phyloP scores from a whole-genome alignment of 768 basidiomycete genomes.

The Tylopilus cervinicoccineus region DNA sequence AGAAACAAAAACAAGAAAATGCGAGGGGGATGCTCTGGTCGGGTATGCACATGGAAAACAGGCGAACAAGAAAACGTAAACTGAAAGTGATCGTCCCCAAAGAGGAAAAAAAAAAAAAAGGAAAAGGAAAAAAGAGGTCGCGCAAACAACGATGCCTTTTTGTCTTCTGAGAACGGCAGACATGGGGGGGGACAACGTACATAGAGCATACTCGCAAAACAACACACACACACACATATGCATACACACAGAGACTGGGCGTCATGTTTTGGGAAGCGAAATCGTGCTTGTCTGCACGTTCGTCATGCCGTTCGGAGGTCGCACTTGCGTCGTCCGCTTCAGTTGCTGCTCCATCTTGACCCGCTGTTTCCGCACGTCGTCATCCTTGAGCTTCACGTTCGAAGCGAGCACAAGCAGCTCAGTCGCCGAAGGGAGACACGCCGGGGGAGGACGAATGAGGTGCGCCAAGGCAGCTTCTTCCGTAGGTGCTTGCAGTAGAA shows the following conservation, averaged over 20 bases:
- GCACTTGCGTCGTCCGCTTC: constrained; percentile 51
- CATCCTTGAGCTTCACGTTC: constrained; percentile 73
- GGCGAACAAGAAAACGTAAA: constrained; percentile 4
- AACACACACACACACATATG: constrained; percentile 1
- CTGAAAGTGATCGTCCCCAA: neutral
- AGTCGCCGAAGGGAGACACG: constrained; percentile 53
- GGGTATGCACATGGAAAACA: too few relatives aligned
- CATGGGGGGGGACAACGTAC: constrained; percentile 2
- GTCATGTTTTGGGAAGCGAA: constrained; percentile 24
- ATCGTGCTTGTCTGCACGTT: constrained; percentile 25
- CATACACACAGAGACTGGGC: neutral
- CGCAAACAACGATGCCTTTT: too few relatives aligned
- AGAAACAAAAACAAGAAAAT: too few relatives aligned
- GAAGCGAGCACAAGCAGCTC: constrained; percentile 60
- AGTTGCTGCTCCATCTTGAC: constrained; percentile 71
- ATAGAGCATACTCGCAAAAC: constrained; percentile 11
- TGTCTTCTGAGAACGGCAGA: too few relatives aligned
- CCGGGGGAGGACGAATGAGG: constrained; percentile 48
- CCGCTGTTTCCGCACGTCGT: constrained; percentile 72
- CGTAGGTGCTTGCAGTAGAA: constrained; percentile 48
- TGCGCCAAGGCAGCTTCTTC: constrained; percentile 45
- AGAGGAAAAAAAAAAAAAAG: neutral
- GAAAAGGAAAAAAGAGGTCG: neutral
- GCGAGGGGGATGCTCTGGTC: too few relatives aligned
- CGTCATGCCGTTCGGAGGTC: constrained; percentile 27